phyloP scores from a whole-genome alignment of 495 filamentous ascomycete species.

The Talaromyces thailandensis region DNA sequence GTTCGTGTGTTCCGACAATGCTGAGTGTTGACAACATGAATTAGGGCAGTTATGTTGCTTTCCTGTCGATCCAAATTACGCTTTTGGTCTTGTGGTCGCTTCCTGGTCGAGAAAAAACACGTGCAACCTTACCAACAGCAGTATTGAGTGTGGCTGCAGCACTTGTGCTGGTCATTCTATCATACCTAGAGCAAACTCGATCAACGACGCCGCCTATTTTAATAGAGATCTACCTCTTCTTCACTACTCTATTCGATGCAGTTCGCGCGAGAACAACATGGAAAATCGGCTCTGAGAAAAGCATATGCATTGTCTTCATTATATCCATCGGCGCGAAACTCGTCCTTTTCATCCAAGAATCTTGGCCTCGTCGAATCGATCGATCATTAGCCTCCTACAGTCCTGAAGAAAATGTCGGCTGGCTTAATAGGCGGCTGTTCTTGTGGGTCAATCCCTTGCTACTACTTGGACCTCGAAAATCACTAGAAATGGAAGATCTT shows the following conservation, averaged over 20 bases:
- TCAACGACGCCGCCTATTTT: slow-evolving; percentile 28
- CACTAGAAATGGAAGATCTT: slow-evolving; percentile 27
- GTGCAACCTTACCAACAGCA: slow-evolving; percentile 10
- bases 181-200: slow-evolving; percentile 25
- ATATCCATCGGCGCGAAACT: slow-evolving; percentile 28
- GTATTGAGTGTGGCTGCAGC: slow-evolving; percentile 19
- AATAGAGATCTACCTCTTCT: slow-evolving; percentile 24
- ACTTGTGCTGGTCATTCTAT: slow-evolving; percentile 17
- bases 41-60: slow-evolving; percentile 23
- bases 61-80: slow-evolving; percentile 22
- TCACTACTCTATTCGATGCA: slow-evolving; percentile 30
- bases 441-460: slow-evolving; percentile 43
- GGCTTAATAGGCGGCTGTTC: slow-evolving; percentile 34
- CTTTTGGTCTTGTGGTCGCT: slow-evolving; percentile 29
- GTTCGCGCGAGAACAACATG: slow-evolving; percentile 28
- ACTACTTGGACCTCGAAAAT: slow-evolving; percentile 21
- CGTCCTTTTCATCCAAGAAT: slow-evolving; percentile 33
- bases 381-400: slow-evolving; percentile 25
- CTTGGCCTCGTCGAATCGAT: slow-evolving; percentile 26
- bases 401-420: slow-evolving; percentile 40
- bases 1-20: too few species aligned
- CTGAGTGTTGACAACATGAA: background rate
- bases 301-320: slow-evolving; percentile 29
- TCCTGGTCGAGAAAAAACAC: slow-evolving; percentile 7
- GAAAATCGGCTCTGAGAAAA: slow-evolving; percentile 12